A percentile compares a stretch with the other conserved stretches of the same genome.
These are phyloP conservation scores for Raddia distichophylla DNA, from an alignment of 176 grass and related monocot species.

Conservation along the genomic window DNA sequence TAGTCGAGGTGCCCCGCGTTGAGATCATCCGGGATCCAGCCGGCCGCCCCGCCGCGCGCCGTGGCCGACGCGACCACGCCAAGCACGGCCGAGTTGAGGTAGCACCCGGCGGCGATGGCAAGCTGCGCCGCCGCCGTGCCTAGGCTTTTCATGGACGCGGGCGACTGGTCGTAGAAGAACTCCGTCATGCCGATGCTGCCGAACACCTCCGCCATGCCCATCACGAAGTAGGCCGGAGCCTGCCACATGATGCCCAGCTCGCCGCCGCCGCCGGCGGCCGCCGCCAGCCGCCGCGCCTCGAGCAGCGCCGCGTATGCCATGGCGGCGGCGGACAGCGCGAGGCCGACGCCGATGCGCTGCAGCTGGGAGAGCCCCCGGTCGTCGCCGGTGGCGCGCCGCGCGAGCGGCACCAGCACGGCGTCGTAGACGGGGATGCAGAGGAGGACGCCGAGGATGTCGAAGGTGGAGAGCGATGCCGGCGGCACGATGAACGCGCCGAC, in stretches of 20 bases:
- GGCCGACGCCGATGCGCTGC: slow-evolving; percentile 46
- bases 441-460: slow-evolving; percentile 40
- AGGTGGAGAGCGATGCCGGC: slow-evolving; percentile 43
- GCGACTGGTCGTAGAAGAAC: slow-evolving; percentile 60
- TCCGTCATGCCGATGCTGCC: slow-evolving; percentile 36
- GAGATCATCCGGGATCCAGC: slow-evolving; percentile 57
- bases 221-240: slow-evolving; percentile 40
- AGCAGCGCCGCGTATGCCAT: slow-evolving; percentile 35
- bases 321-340: slow-evolving; percentile 35
- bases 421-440: slow-evolving; percentile 51
- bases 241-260: slow-evolving; percentile 48
- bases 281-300: slow-evolving; percentile 31
- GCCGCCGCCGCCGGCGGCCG: neutral
- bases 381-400: slow-evolving; percentile 37
- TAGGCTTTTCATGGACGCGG: slow-evolving; percentile 53
- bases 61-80: slow-evolving; percentile 30
- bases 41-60: slow-evolving; percentile 3
- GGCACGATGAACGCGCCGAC: slow-evolving; percentile 38
- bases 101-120: slow-evolving; percentile 37
- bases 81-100: slow-evolving; percentile 47
- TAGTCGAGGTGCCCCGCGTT: slow-evolving; percentile 54
- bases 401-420: slow-evolving; percentile 37
- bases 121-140: slow-evolving; percentile 33
- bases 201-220: slow-evolving; percentile 43
- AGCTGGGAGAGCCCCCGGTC: slow-evolving; percentile 52